Evolutionary conservation across 345 rosid genomes (phyloP).

Genomic region (Laguncularia racemosa): DNA sequence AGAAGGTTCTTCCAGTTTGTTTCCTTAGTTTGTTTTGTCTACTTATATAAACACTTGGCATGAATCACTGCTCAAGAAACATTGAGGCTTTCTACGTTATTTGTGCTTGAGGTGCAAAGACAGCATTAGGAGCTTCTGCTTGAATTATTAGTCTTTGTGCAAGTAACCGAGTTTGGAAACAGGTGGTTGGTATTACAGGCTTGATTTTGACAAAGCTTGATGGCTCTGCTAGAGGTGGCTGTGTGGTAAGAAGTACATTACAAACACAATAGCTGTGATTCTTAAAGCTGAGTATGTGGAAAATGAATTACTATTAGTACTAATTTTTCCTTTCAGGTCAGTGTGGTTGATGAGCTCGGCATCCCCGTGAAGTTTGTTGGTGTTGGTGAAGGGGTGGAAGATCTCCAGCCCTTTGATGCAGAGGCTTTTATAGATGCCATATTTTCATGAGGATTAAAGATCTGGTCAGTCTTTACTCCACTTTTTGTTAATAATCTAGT

Average conservation of each 20-base stretch:
- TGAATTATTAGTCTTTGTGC: neutral
- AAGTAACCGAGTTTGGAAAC: constrained; percentile 8
- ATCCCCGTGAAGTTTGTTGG: constrained; percentile 95
- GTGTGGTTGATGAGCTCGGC: constrained; percentile 90
- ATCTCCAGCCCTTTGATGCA: constrained; percentile 91
- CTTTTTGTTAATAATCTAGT: no score
- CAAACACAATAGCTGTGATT: neutral
- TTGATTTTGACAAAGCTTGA: constrained; percentile 90
- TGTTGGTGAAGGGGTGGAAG: constrained; percentile 88
- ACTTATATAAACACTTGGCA: no score
- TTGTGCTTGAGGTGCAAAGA: no score
- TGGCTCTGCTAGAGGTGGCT: constrained; percentile 96
- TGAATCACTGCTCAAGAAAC: no score
- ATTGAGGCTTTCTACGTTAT: no score
- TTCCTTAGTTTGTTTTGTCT: no score
- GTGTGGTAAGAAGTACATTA: constrained; percentile 49
- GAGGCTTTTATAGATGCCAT: constrained; percentile 81
- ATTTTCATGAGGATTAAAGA: constrained; percentile 39
- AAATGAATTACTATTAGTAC: neutral
- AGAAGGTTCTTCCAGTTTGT: no score
- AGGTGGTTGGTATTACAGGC: constrained; percentile 93
- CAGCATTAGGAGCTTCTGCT: no score
- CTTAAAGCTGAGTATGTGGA: neutral
- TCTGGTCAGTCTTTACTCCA: no score
- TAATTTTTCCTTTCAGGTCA: constrained; percentile 42